Evolutionary conservation across 768 basidiomycete species (phyloP), one percentile per base, ranked within the genome.

Genomic region (Mycena galericulata): DNA sequence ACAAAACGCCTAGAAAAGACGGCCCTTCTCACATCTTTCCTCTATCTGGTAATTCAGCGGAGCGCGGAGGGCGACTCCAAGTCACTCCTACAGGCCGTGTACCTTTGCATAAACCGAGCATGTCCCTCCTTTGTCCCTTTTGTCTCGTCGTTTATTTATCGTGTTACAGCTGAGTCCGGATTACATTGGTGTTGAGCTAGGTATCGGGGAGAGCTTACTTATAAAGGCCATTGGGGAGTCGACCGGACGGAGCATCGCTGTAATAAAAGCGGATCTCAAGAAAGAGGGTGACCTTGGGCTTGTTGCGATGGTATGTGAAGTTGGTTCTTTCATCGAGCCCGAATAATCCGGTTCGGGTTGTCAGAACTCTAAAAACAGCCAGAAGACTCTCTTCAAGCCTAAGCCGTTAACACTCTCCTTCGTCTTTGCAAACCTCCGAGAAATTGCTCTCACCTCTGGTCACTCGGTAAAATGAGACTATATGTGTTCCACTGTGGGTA

Each of bases 21-120:
- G 3, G 88, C 94, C 0, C 84, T 96, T 67, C 87, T 99, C 11
- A 99, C 96, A 0, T 85, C 92, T 0, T 96, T 99, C 78, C 83
- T 99, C 46, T 81, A 96, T 7, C 89, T 97, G 14, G 95, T 99
- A 32, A 96, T 98, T 61, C 91, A 92, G 76, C 85, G 95, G 53
- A 93, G 96, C 68, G 90, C 90, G 18, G 85, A 90, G 59, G 91
- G 87, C 40, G 93, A 96, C 67, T 84, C 84, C 6, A 85, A 89
- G 26, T 90, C 92, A 9, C 86, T 99, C 34, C 86, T 98, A 7
- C 94, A 96, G 74, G 89, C 91, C 1, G 92, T 99, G 2, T 99
- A 99, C 75, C 86, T 99, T 2, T 99, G 98, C 77, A 98, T 99
- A 76, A 99, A 99, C 76, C 85, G 96, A 67, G 96, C 98, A 77